Base-by-base conservation (phyloP, 2,329 filamentous ascomycete genomes). In the Metarhizium robertsii region DNA sequence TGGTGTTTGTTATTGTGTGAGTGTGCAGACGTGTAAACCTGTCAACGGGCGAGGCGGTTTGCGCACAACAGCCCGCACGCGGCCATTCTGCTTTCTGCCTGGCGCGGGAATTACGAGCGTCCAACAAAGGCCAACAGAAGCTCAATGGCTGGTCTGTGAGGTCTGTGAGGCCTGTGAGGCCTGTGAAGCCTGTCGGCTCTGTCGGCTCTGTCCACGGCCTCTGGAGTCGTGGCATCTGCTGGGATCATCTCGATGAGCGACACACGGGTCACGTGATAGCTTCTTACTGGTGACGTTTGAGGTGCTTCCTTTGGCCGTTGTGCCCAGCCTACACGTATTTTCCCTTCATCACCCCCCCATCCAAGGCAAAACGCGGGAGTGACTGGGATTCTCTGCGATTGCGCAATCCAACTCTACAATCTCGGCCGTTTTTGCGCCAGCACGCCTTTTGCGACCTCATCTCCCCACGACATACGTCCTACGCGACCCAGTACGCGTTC, bases 261-360 rank as follows among this genome's bases (percentile, higher is more conserved):
- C 45, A 50, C 29, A 25, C 32, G 11, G 4, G 46, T 71, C 68
- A 71, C 68, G 68, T 71, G 68, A 71, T 52, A 51, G 7, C 34
- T 34, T 25, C 40, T 60, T 59, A 57, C 60, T 58, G 61, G 68
- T 71, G 68, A 71, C 68, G 68, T 71, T 64, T 67, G 66, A 60
- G 61, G 62, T 64, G 62, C 68, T 70, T 69, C 61, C 65, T 65
- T 61, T 69, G 64, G 66, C 64, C 61, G 69, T 68, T 66, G 52
- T 60, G 58, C 61, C 61, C 43, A 36, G 30, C 53, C 53, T 29
- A 29, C 20, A 50, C 42, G 38, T 56, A 40, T 50, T 47, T 48
- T 43, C 48, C 38, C 30, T 52, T 53, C 54, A 54, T 53, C 42
- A 45, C 45, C 40, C 32, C 25, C 45, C 50, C 46, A 53, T 53